Evolutionary conservation across 345 rosid genomes (phyloP), one percentile per base, ranked within the genome.

Genomic region (Dipteronia sinensis): DNA sequence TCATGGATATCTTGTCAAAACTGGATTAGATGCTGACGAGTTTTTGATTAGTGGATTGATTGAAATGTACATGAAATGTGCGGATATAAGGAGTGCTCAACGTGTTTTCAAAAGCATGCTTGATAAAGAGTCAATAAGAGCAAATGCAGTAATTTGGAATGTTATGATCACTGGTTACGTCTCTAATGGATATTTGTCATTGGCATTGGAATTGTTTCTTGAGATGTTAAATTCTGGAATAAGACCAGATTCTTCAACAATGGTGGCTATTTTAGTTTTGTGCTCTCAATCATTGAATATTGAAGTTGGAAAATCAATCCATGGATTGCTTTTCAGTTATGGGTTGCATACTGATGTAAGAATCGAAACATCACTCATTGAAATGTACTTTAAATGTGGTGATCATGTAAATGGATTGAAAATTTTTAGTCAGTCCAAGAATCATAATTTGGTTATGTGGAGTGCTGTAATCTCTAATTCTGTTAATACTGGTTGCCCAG

Each of bases 61-160:
- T 59, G 86, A 84, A 31, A 80, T 85, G 89, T 88, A 85, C 74
- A 84, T 86, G 88, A 86, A 86, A 80, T 85, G 86, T 23, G 76
- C 81, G 17, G 83, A 84, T 59, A 42, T 87, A 23, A 79, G 76
- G 79, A 82, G 53, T 71, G 83, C 86, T 49, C 70, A 84, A 75
- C 29, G 38, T 72, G 80, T 88, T 67, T 82, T 84, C 69, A 71
- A 13, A 44, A 74, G 77, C 22, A 53, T 78, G 75, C 15, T 69
- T 38, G 65, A 70, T 12, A 47, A 70, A 10, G 75, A 86, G 31
- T 59, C 25, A 10, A 51, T 73, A 31, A 83, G 67, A 67, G 74
- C 20, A 67, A 86, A 85, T 81, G 31, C 68, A 11, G 86, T 78
- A 22, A 73, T 83, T 40, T 86, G 89, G 91, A 88, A 86, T 73